These are phyloP conservation scores for Lasiosphaeria ovina DNA, from an alignment of 495 filamentous ascomycete species.

Conservation along the genomic window DNA sequence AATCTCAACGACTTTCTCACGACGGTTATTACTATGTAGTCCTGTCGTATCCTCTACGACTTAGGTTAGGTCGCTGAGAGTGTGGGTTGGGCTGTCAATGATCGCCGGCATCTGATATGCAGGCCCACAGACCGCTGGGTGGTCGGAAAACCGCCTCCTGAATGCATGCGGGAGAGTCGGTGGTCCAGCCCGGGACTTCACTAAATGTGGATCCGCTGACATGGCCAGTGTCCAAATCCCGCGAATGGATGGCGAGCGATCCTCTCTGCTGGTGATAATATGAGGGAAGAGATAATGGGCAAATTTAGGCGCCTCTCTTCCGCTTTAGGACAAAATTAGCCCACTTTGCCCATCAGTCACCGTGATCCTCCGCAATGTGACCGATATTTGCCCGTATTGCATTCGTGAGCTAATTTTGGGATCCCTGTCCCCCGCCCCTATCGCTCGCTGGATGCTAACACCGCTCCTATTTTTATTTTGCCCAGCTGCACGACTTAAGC, in stretches of 20 bases:
- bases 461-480: conserved; percentile 6
- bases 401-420: conserved; percentile 33
- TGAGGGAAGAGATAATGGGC: conserved; percentile 12
- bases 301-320: conserved; percentile 33
- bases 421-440: background rate
- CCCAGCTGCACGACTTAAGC: conserved; percentile 8
- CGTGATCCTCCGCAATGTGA: conserved; percentile 3
- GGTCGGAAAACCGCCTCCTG: conserved; percentile 3
- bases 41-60: too few species aligned
- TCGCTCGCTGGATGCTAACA: background rate
- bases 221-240: background rate
- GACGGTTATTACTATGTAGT: too few species aligned
- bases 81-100: background rate
- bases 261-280: background rate
- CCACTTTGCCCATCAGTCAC: background rate
- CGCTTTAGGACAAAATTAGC: conserved; percentile 19
- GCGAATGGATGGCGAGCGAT: background rate
- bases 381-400: conserved; percentile 26
- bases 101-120: background rate
- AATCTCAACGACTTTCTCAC: background rate
- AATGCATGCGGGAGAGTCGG: conserved; percentile 8
- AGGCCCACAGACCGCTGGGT: background rate
- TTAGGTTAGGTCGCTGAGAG: background rate
- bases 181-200: conserved; percentile 5
- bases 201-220: background rate